Conservation (phyloP, 225 moss, liverwort and hornwort species). For the Lunularia cruciata region DNA sequence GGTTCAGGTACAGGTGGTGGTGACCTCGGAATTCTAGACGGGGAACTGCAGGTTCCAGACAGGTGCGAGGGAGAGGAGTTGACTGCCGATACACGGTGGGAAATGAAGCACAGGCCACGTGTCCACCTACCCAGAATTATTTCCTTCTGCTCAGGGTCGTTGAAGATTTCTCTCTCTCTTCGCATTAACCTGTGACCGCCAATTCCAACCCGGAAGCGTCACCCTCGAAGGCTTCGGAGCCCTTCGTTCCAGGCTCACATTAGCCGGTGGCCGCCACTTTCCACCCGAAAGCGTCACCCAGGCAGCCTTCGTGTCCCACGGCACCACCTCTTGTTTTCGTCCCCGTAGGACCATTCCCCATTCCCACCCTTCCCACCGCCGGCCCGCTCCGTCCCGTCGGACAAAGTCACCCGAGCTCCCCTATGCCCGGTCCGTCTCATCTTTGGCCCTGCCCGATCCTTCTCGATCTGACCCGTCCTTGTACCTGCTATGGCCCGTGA, state of each 20-base stretch:
- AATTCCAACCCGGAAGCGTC: conserved; percentile 1
- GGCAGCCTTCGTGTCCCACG: not conserved
- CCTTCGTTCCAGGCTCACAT: too few species aligned
- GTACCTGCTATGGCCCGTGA: conserved; percentile 1
- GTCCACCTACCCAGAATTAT: conserved; percentile 1
- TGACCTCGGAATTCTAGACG: not conserved
- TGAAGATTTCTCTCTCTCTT: not conserved
- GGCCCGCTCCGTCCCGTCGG: not conserved
- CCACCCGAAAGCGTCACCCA: not conserved
- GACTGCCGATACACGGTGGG: not conserved
- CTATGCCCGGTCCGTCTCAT: not conserved
- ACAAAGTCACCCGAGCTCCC: not conserved
- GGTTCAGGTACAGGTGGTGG: too few species aligned
- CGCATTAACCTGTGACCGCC: not conserved
- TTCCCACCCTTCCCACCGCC: not conserved
- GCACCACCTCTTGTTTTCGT: not conserved
- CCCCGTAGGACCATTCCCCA: not conserved
- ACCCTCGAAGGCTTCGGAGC: not conserved
- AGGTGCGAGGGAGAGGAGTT: not conserved
- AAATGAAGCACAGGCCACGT: not conserved
- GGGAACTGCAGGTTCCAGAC: not conserved
- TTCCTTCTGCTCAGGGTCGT: conserved; percentile 2
- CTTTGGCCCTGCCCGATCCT: not conserved
- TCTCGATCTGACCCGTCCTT: not conserved
- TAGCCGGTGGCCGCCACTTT: not conserved